Base-by-base conservation (phyloP, 768 basidiomycete genomes). In the Trametes villosa region DNA sequence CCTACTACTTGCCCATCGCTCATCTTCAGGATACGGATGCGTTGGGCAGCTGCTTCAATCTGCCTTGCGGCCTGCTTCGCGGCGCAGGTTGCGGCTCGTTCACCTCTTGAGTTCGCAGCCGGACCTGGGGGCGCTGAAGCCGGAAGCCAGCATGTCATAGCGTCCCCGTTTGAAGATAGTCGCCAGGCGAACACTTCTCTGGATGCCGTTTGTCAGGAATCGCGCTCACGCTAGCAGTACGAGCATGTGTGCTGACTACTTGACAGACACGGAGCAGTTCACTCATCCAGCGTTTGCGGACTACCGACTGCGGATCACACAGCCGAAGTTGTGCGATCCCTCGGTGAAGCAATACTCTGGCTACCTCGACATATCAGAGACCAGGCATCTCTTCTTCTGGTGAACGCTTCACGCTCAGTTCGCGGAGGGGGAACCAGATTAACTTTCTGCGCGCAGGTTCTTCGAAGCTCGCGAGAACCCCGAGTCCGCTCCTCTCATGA, bases 391-490 rank as follows among this genome's bases (percentile, higher is more conserved):
- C 50, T 86, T 85, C 78, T 85, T 84, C 76, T 85, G 83, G 84
- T 81, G 71, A 61, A 71, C 65, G 3, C 18, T 3, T 6, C 42
- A 44, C 34, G 3, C 7, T 3, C 13, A 3, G 18, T 34, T 26
- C 24, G 9, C 17, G 20, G 9, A 17, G 2, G 8, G 33, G n/a
- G 2, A 9, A 40, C 31, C 59, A 26, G 34, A 15, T 33, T 18
- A 20, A 63, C 30, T 9, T 9, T 22, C 9, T 8, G 17, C 24
- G 29, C 33, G 3, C 59, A 92, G 91, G 91, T 94, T 93, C 82
- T 94, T 98, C 66, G 95, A 97, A 76, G 85, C 90, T 1, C 81
- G 94, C 34, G 78, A 76, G 54, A 79, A 84, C 15, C 95, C 96
- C 0, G 75, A 82, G 50, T 78, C 84, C 50, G 94, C 91, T 6